These are phyloP conservation scores for Pseudodiploospora longispora DNA, from an alignment of 2,329 filamentous ascomycete genomes.

Conservation along the genomic window DNA sequence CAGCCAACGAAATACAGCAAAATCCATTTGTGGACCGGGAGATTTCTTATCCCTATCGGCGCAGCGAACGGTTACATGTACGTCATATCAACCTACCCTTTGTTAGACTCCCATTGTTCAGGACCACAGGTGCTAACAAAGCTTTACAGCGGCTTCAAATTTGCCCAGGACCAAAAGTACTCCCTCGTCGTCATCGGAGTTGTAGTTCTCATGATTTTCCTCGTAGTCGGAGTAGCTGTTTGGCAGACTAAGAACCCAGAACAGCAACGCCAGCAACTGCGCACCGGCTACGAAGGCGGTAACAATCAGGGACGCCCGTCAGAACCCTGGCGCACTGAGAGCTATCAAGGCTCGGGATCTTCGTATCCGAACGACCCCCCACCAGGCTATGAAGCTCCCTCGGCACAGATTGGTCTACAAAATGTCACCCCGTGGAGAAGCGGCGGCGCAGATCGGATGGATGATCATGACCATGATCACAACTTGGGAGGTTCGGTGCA, in stretches of 20 bases:
- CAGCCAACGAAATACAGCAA: constrained; percentile 41
- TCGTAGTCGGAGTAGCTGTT: constrained; percentile 29
- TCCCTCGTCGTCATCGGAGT: constrained; percentile 41
- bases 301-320: constrained; percentile 18
- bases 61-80: constrained; percentile 50
- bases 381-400: constrained; percentile 25
- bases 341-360: constrained; percentile 11
- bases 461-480: constrained; percentile 21
- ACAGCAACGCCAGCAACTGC: constrained; percentile 10
- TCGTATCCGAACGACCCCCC: constrained; percentile 20
- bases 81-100: constrained; percentile 14
- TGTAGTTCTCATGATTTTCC: constrained; percentile 35
- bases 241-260: constrained; percentile 19
- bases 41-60: constrained; percentile 43
- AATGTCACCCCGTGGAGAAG: constrained; percentile 18
- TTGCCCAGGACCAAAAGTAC: constrained; percentile 42
- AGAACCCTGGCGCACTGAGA: constrained; percentile 20
- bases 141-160: constrained; percentile 42
- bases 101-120: not conserved
- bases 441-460: constrained; percentile 19
- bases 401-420: constrained; percentile 21
- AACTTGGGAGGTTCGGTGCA: constrained; percentile 20
- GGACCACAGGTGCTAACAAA: constrained; percentile 4
- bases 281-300: constrained; percentile 12
- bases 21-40: constrained; percentile 51